Percentiles rank a stretch among this genome's conserved stretches.
Evolutionary conservation across 495 filamentous ascomycete species (phyloP).

Genomic region (Neurospora tetrasperma): DNA sequence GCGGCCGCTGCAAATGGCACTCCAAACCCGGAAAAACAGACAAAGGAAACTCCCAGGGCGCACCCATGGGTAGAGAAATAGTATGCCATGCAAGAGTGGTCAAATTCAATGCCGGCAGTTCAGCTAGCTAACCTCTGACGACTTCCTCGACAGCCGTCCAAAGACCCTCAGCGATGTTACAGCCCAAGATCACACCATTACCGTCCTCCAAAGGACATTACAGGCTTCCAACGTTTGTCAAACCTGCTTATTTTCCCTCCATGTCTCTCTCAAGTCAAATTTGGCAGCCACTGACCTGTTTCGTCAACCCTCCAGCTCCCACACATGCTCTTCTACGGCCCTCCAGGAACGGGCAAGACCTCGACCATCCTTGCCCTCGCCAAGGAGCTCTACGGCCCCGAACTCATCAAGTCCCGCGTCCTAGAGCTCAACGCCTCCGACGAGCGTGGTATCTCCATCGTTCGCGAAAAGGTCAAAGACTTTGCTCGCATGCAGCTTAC

Average conservation of each 20-base stretch:
- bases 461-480: conserved; percentile 97
- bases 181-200: conserved; percentile 95
- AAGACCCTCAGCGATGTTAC: conserved; percentile 91
- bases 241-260: neutral
- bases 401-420: conserved; percentile 85
- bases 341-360: conserved; percentile 97
- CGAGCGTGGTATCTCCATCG: conserved; percentile 93
- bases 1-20: conserved; percentile 56
- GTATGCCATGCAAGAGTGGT: conserved; percentile 51
- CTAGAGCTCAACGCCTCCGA: conserved; percentile 98
- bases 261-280: neutral
- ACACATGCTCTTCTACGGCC: conserved; percentile 99
- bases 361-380: conserved; percentile 91
- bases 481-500: conserved; percentile 92
- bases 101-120: neutral
- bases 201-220: conserved; percentile 80
- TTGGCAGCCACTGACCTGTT: neutral
- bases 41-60: conserved; percentile 53
- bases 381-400: conserved; percentile 94
- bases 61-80: conserved; percentile 99
- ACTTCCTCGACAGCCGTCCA: conserved; percentile 54
- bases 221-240: conserved; percentile 78
- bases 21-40: conserved; percentile 40
- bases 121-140: conserved; percentile 11
- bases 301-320: conserved; percentile 53